These are phyloP conservation scores for Mortierella sp. DNA, from an alignment of 371 early-diverging fungal genomes.

Conservation along the genomic window DNA sequence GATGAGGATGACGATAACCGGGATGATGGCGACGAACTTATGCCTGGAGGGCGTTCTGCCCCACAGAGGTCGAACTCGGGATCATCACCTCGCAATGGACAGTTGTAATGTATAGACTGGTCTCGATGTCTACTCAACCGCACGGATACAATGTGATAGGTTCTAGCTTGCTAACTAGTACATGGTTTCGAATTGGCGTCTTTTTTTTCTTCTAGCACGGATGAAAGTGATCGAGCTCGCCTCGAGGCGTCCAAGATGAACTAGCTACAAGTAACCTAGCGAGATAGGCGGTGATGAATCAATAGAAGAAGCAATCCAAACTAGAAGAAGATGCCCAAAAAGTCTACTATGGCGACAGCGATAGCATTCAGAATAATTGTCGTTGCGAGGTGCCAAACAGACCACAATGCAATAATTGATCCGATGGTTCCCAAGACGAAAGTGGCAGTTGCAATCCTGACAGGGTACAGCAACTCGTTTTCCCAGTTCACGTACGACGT, in stretches of 20 bases:
- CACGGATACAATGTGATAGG: background rate
- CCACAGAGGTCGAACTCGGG: conserved; percentile 16
- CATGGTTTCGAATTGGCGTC: background rate
- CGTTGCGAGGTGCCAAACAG: conserved; percentile 49
- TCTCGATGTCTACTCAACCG: background rate
- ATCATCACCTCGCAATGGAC: conserved; percentile 8
- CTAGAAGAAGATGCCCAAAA: conserved; percentile 43
- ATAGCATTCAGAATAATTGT: conserved; percentile 25
- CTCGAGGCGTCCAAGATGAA: conserved; percentile 52
- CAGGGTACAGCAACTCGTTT: conserved; percentile 38
- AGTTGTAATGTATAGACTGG: conserved; percentile 11
- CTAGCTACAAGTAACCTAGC: too few species aligned
- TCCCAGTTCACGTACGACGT: conserved; percentile 49
- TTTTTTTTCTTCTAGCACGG: conserved; percentile 14
- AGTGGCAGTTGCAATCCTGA: conserved; percentile 32
- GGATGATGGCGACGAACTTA: conserved; percentile 24
- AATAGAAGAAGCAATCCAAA: conserved; percentile 1
- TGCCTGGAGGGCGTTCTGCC: conserved; percentile 21
- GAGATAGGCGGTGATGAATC: background rate
- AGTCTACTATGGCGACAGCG: conserved; percentile 31
- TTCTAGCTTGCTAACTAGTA: background rate
- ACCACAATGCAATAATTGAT: conserved; percentile 43
- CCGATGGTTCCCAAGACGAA: conserved; percentile 32
- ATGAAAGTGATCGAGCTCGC: conserved; percentile 38
- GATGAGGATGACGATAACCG: conserved; percentile 59